Evolutionary conservation across 2,329 filamentous ascomycete genomes (phyloP), one percentile per base, ranked within the genome.

Genomic region (Trichoderma sp.): DNA sequence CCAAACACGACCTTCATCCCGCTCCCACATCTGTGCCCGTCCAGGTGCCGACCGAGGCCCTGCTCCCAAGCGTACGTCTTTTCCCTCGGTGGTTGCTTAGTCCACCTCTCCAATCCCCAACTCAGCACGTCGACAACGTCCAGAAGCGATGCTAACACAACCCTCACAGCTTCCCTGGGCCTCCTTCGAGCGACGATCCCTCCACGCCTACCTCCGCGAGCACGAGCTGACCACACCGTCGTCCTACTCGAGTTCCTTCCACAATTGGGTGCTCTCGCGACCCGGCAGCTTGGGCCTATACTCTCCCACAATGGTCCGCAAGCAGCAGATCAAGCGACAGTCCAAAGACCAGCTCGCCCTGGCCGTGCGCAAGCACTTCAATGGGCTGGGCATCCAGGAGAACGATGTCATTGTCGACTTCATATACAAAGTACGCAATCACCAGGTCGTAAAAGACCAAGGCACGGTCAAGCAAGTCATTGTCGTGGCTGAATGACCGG

Each of bases 361-460:
- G 75, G 86, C 89, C 2, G 91, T 95, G 63, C 87, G 93, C 74
- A 95, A 94, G 80, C 92, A 96, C 81, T 96, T 96, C 83, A 96
- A 96, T 79, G 90, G 89, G 39, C 86, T 93, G 75, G 92, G 91
- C 18, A 89, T 95, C 53, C 91, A 90, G 74, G 93, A 97, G 83
- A 94, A 91, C 78, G 93, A 96, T 76, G 91, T 94, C 75, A 92
- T 96, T 71, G 92, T 95, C 71, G 92, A 93, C 74, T 89, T 94
- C 79, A 85, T 94, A 73, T 93, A 93, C 84, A 92, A 90, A 78
- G 86, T 93, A 34, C 80, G 80, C 28, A 80, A 79, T 73, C 79
- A 82, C 24, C 79, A 78, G 70, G 71, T 72, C 24, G 71, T 77
- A 6, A 79, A 76, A 61, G 72, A 76, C 7, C 74, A 78, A 57